Base-by-base conservation (phyloP, 257 asterid species). In the Cinchona pubescens region DNA sequence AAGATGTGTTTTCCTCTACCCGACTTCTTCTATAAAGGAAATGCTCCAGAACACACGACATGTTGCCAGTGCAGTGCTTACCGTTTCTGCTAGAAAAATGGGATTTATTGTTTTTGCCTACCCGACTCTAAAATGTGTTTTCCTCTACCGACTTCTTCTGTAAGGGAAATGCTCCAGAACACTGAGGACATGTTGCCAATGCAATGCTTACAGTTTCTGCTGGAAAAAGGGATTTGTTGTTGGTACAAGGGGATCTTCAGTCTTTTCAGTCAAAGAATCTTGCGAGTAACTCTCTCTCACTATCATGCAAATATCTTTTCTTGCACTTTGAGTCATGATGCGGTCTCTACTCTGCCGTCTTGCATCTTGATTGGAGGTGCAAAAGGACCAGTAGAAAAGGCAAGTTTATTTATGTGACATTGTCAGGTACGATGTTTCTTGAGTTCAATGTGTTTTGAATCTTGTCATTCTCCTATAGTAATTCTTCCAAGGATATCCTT, bases 221-320 rank as follows among this genome's bases (percentile, higher is more conserved):
- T n/a, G n/a, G n/a, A n/a, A n/a, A n/a, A n/a, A n/a, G n/a, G n/a
- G n/a, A n/a, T n/a, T n/a, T n/a, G n/a, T 69, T 29, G 46, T 69
- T 46, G 73, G 73, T 30, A 69, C 60, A 32, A 69, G 46, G 43
- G 55, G 73, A 69, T 69, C 73, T 43, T 45, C 73, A 45, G 46
- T 46, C 60, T 45, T 69, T 59, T 45, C 21, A 1, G 29, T 45
- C n/a, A n/a, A n/a, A n/a, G n/a, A n/a, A n/a, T n/a, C 56, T 42
- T 69, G 73, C 73, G 46, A 30, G 73, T 69, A 69, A 68, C 72
- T 42, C 58, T 46, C 13, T 43, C 59, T 68, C n/a, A n/a, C n/a
- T n/a, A n/a, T n/a, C n/a, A 35, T 11, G 18, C 23, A 14, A 9
- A 21, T 29, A 34, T 43, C 15, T 15, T 35, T 21, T 11, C 69